Evolutionary conservation across 768 basidiomycete species (phyloP).

Genomic region (Hemileccinum rubropunctum): DNA sequence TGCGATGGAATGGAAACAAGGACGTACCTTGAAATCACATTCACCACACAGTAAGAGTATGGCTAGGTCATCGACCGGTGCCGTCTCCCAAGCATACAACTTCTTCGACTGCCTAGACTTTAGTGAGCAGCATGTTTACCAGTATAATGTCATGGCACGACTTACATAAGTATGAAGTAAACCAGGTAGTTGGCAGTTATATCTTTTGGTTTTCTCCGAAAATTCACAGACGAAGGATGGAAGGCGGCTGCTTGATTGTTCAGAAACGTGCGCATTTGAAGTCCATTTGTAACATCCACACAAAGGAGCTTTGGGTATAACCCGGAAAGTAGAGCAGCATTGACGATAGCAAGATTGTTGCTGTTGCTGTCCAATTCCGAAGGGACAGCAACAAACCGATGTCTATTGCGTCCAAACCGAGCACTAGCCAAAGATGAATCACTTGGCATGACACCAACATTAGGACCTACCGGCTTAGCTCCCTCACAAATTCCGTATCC

Average conservation of each 20-base stretch:
- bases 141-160: not conserved
- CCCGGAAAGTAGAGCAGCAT: conserved; percentile 81
- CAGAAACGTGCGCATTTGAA: conserved; percentile 69
- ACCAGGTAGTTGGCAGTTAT: conserved; percentile 72
- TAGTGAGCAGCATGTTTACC: conserved; percentile 6
- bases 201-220: conserved; percentile 61
- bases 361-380: conserved; percentile 68
- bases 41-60: conserved; percentile 88
- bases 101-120: conserved; percentile 84
- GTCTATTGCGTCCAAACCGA: conserved; percentile 70
- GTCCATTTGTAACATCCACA: conserved; percentile 54
- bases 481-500: conserved; percentile 59
- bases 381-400: conserved; percentile 76
- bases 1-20: not conserved
- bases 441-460: not conserved
- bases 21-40: conserved; percentile 75
- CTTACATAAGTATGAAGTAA: conserved; percentile 88
- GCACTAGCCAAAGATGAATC: conserved; percentile 43
- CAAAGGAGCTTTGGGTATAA: conserved; percentile 88
- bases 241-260: conserved; percentile 79
- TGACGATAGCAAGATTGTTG: conserved; percentile 59
- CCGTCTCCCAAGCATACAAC: conserved; percentile 91
- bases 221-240: conserved; percentile 93
- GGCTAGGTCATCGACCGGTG: conserved; percentile 81
- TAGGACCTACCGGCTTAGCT: conserved; percentile 58